Evolutionary conservation across 495 filamentous ascomycete genomes (phyloP).

Genomic region (Amphirosellinia nigrospora): DNA sequence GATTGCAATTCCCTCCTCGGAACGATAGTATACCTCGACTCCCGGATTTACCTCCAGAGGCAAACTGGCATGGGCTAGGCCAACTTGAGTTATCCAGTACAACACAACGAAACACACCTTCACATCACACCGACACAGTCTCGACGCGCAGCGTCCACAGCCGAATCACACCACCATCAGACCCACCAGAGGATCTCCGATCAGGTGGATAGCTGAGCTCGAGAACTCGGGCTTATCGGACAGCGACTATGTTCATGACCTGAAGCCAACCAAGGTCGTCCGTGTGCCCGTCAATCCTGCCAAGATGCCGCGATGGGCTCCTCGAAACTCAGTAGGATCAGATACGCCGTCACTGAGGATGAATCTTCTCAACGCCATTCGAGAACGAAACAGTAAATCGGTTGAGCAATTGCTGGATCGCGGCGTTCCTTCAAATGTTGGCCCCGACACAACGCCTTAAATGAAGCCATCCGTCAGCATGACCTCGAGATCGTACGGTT

Average conservation of each 20-base stretch:
- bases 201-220: constrained; percentile 34
- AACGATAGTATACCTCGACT: constrained; percentile 13
- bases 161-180: constrained; percentile 20
- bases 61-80: constrained; percentile 12
- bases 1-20: not conserved
- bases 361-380: constrained; percentile 44
- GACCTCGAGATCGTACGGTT: constrained; percentile 55
- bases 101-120: constrained; percentile 2
- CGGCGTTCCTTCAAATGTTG: constrained; percentile 54
- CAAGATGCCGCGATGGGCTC: constrained; percentile 46
- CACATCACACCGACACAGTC: constrained; percentile 20
- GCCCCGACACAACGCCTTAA: constrained; percentile 46
- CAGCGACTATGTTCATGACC: constrained; percentile 40
- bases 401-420: constrained; percentile 59
- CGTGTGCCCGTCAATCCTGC: constrained; percentile 42
- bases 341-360: constrained; percentile 42
- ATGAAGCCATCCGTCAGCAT: constrained; percentile 49
- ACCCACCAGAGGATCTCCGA: constrained; percentile 20
- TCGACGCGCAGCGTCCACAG: constrained; percentile 24
- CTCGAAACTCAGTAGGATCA: constrained; percentile 41
- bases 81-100: constrained; percentile 8
- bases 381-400: constrained; percentile 50
- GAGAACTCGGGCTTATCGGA: constrained; percentile 34
- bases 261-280: constrained; percentile 40
- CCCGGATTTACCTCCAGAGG: constrained; percentile 8